These are phyloP conservation scores for Naganishia albida DNA, from an alignment of 1,284 basidiomycete genomes.

Conservation along the genomic window DNA sequence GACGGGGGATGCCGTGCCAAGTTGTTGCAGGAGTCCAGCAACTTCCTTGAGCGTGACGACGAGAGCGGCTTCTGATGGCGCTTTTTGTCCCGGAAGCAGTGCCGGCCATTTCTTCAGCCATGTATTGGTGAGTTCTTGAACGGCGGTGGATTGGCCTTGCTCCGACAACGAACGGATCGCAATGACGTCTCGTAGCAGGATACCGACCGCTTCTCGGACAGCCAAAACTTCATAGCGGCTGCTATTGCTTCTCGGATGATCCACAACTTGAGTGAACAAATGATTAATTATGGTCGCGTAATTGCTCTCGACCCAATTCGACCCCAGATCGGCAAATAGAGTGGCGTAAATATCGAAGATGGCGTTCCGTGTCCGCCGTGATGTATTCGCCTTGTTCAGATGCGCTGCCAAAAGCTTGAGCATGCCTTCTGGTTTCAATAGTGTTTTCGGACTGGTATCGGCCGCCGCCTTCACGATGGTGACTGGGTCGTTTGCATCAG, in stretches of 20 bases:
- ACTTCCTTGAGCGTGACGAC: conserved; percentile 79
- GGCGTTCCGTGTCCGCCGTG: conserved; percentile 74
- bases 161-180: conserved; percentile 86
- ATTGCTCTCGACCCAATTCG: conserved; percentile 76
- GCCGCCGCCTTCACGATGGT: conserved; percentile 58
- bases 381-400: conserved; percentile 67
- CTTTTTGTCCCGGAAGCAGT: conserved; percentile 78
- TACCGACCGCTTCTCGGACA: conserved; percentile 70
- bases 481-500: conserved; percentile 58
- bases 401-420: conserved; percentile 71
- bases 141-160: conserved; percentile 86
- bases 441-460: conserved; percentile 67
- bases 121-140: conserved; percentile 75
- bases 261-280: conserved; percentile 73
- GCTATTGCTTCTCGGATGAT: conserved; percentile 58
- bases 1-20: conserved; percentile 86
- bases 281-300: conserved; percentile 79
- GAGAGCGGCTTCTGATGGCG: conserved; percentile 71
- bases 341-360: conserved; percentile 87
- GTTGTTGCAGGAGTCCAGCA: conserved; percentile 78
- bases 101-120: conserved; percentile 91
- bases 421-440: conserved; percentile 79
- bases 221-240: conserved; percentile 74
- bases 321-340: conserved; percentile 72
- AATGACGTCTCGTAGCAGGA: conserved; percentile 80